Evolutionary conservation across 2,329 filamentous ascomycete genomes (phyloP), one percentile per base, ranked within the genome.

Genomic region (Venturiaceae sp.): DNA sequence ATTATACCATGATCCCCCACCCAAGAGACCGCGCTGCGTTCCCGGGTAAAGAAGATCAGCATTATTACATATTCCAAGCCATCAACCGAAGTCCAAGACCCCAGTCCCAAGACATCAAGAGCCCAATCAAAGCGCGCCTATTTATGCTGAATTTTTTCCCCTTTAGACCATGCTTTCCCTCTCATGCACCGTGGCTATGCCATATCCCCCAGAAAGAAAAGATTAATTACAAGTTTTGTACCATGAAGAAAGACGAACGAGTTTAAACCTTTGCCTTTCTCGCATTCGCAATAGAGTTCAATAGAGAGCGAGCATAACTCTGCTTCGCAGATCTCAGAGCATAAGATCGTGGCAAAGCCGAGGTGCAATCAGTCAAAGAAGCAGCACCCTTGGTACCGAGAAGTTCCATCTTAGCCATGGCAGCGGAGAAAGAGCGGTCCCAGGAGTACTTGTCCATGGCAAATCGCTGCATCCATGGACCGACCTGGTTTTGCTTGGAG

Each of bases 381-480:
- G 37, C 60, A 16, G 58, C 61, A 3, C 62, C 60, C 26, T 37
- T 47, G 5, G 58, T 62, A 5, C 66, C 66, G 53, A 67, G 64
- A 19, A 66, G 53, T 3, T 55, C 55, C 63, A 68, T 65, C 47
- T 60, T 59, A 7, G 32, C 61, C 65, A 68, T 65, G 1, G 68
- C 67, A 55, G 64, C 63, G 3, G 64, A 63, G 60, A 69, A 71
- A 52, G 66, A 66, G 21, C 64, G 64, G 30, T 62, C 68, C 70
- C 70, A 73, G 59, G 69, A 67, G 9, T 65, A 68, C 54, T 67
- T 64, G 50, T 67, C 67, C 21, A 64, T 62, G 1, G 72, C 67
- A 30, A 74, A 71, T 16, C 64, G 67, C 60, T 64, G 63, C 60
- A 73, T 71, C 59, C 68, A 66, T 52, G 69, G 67, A 1, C 70